Evolutionary conservation across 2,329 filamentous ascomycete species (phyloP).

Genomic region (Sporothrix luriei): DNA sequence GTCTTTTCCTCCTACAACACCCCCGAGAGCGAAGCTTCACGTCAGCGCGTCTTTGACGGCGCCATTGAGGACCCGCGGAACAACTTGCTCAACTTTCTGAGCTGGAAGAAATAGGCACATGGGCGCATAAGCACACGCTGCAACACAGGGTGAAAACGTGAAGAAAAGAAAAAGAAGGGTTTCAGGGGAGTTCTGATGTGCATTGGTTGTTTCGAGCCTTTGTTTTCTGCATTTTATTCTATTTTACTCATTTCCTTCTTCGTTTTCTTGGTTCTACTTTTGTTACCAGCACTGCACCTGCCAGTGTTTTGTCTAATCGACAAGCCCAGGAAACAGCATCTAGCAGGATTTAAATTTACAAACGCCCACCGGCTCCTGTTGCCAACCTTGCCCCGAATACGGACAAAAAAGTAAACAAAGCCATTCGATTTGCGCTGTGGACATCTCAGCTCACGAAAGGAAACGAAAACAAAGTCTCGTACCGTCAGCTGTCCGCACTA

Average conservation of each 20-base stretch:
- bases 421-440: no score
- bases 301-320: constrained; percentile 2
- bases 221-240: not conserved
- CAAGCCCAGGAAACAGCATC: constrained; percentile 19
- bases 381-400: not conserved
- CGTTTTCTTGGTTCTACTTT: not conserved
- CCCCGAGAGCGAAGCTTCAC: constrained; percentile 44
- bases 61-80: constrained; percentile 43
- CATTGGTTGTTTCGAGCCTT: not conserved
- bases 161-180: not conserved
- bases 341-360: not conserved
- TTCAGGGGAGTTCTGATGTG: not conserved
- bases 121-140: no score
- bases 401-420: not conserved
- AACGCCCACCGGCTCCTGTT: not conserved
- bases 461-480: not conserved
- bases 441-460: no score
- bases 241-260: not conserved
- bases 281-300: not conserved
- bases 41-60: constrained; percentile 43
- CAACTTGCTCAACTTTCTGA: constrained; percentile 44
- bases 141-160: not conserved
- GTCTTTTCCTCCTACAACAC: constrained; percentile 46
- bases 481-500: not conserved
- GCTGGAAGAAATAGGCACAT: constrained; percentile 37